These are phyloP conservation scores for Hibiscus trionum DNA, from an alignment of 345 rosid species.

Conservation along the genomic window DNA sequence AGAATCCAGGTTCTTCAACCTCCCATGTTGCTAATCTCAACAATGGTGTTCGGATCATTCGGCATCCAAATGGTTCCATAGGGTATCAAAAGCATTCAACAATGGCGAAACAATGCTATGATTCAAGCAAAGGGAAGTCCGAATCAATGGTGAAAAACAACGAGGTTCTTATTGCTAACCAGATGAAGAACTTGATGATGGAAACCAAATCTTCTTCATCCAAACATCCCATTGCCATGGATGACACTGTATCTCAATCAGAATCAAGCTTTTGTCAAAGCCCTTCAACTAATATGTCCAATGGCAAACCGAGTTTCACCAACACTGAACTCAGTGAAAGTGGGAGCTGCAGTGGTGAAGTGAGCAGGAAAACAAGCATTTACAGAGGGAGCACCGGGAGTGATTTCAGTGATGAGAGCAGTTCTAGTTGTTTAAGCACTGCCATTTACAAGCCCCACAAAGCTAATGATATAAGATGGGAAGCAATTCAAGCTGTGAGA, in stretches of 20 bases:
- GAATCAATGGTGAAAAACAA: neutral
- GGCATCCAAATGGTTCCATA: constrained; percentile 23
- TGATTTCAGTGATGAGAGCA: constrained; percentile 85
- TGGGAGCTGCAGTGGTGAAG: constrained; percentile 39
- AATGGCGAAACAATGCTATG: constrained; percentile 25
- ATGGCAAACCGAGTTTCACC: constrained; percentile 72
- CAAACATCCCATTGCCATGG: constrained; percentile 22
- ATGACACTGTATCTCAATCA: constrained; percentile 21
- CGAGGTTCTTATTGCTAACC: constrained; percentile 10
- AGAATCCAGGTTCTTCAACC: constrained; percentile 26
- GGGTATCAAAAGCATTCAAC: constrained; percentile 24
- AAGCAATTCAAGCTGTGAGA: constrained; percentile 66
- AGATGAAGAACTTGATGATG: constrained; percentile 13
- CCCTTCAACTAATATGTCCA: constrained; percentile 37
- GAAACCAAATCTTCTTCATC: constrained; percentile 30
- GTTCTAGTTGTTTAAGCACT: constrained; percentile 65
- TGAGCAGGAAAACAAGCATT: constrained; percentile 56
- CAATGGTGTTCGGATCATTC: constrained; percentile 15
- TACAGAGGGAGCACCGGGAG: constrained; percentile 80
- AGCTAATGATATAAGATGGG: constrained; percentile 86
- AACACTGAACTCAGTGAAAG: constrained; percentile 65
- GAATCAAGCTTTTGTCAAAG: constrained; percentile 45
- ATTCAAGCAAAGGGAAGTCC: constrained; percentile 22
- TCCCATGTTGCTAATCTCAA: constrained; percentile 8
- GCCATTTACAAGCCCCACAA: constrained; percentile 71